A percentile compares a stretch with the other conserved stretches of the same genome.
These are phyloP conservation scores for Albifimbria verrucaria DNA, from an alignment of 2,329 filamentous ascomycete genomes.

Conservation along the genomic window DNA sequence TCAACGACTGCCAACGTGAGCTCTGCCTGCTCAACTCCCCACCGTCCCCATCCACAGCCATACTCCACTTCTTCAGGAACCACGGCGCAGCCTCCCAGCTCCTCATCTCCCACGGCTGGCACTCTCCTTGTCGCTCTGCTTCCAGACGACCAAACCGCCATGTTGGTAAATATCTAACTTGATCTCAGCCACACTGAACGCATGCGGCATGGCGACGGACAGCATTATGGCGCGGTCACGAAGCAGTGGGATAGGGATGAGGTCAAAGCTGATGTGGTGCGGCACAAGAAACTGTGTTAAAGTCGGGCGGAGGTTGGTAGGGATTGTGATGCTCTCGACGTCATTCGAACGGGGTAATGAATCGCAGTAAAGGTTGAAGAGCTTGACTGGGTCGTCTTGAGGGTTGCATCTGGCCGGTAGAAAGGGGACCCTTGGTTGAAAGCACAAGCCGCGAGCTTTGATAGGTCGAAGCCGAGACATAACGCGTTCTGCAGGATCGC, in stretches of 20 bases:
- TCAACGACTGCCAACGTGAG: not conserved
- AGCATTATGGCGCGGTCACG: constrained; percentile 23
- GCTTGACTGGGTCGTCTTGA: constrained; percentile 1
- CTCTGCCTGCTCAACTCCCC: not conserved
- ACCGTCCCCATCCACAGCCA: constrained; percentile 13
- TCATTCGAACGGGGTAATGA: not conserved
- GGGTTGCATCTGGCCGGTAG: constrained; percentile 14
- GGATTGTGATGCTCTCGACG: constrained; percentile 6
- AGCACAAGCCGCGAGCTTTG: constrained; percentile 10
- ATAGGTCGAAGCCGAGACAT: constrained; percentile 12
- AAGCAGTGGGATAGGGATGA: constrained; percentile 20
- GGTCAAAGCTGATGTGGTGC: constrained; percentile 19
- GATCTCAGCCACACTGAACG: constrained; percentile 19
- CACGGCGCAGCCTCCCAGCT: constrained; percentile 24
- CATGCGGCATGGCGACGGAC: constrained; percentile 15
- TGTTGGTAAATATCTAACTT: constrained; percentile 21
- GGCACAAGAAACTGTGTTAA: constrained; percentile 22
- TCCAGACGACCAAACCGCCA: constrained; percentile 17
- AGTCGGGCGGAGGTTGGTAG: constrained; percentile 18
- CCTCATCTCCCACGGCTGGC: constrained; percentile 22
- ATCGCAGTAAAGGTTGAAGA: constrained; percentile 2
- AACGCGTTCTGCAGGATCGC: constrained; percentile 18
- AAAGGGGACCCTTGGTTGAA: constrained; percentile 17
- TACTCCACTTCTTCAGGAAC: constrained; percentile 23
- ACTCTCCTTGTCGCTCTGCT: not conserved